Evolutionary conservation across 805 yeast genomes (phyloP), one percentile per base, ranked within the genome.

Genomic region (Hanseniaspora guilliermondii): DNA sequence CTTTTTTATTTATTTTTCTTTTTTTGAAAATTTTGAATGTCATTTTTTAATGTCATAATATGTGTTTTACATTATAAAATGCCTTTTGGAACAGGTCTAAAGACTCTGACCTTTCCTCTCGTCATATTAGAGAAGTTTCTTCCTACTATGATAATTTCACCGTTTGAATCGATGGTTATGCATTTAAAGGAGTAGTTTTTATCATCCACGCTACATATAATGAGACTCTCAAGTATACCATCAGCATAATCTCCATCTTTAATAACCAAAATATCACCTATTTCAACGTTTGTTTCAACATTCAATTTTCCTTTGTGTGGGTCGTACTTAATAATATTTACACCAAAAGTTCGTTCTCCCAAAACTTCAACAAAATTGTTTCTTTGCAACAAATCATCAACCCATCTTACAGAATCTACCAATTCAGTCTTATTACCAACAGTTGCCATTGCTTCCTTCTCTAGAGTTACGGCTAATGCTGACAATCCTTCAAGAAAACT

Each of bases 191-290:
- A 85, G 47, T 74, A 75, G 73, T 88, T 89, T 53, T 75, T 73
- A 2, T 77, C 73, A 60, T 93, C 97, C 73, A 74, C 87, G 53
- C 82, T 89, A 32, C 77, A 71, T 11, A 91, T 79, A 8, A 91
- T 70, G 14, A 76, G 70, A 59, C 74, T 76, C 2, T 83, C 77
- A 5, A 49, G 33, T n/a, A n/a, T 8, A 52, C 76, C 75, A 60
- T 82, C 86, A 58, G 77, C 79, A 68, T 91, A 89, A 57, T 76
- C 76, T 6, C 87, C 96, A 55, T 80, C 80, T 61, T 82, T 77
- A 58, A 87, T 76, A 50, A 87, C 85, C 41, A 87, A 68, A 9
- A 91, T 74, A 66, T 93, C 97, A 57, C 98, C 98, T 0, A 94
- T 82, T 47, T 77, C 74, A 53, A 88, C 76, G 40, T 80, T 84